Percentiles rank a stretch among this genome's conserved stretches.
Evolutionary conservation across 2,329 filamentous ascomycete genomes (phyloP).

Genomic region (Colletotrichum orchidophilum): DNA sequence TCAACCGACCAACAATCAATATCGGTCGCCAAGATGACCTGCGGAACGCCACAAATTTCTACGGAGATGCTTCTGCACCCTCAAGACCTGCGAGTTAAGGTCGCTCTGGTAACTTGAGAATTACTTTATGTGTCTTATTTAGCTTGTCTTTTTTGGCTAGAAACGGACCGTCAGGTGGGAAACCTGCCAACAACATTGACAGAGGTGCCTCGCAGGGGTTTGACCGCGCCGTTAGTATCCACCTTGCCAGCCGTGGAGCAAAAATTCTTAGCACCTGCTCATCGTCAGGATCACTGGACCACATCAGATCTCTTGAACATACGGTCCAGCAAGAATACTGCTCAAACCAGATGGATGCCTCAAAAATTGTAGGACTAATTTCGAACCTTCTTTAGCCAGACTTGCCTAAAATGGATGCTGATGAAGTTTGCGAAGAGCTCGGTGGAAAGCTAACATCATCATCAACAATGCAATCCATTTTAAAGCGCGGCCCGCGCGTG

Average conservation of each 20-base stretch:
- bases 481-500: conserved; percentile 43
- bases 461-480: conserved; percentile 41
- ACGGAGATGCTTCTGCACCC: background rate
- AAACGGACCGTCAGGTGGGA: too few relatives aligned
- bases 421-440: conserved; percentile 38
- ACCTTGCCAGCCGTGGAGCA: conserved; percentile 42
- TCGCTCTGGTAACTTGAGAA: conserved; percentile 1
- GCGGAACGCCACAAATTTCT: background rate
- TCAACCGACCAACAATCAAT: background rate
- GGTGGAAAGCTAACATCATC: conserved; percentile 44
- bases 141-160: background rate
- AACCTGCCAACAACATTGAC: conserved; percentile 41
- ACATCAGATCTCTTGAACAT: background rate
- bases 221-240: conserved; percentile 40
- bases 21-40: background rate
- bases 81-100: background rate
- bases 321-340: background rate
- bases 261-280: conserved; percentile 44
- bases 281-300: background rate
- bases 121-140: too few relatives aligned
- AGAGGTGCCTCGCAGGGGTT: conserved; percentile 67
- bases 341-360: conserved; percentile 4
- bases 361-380: conserved; percentile 40
- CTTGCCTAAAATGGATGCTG: conserved; percentile 41
- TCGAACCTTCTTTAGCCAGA: conserved; percentile 42